Conservation (phyloP, 1,284 basidiomycete genomes). For the Veloboletus limbatus region DNA sequence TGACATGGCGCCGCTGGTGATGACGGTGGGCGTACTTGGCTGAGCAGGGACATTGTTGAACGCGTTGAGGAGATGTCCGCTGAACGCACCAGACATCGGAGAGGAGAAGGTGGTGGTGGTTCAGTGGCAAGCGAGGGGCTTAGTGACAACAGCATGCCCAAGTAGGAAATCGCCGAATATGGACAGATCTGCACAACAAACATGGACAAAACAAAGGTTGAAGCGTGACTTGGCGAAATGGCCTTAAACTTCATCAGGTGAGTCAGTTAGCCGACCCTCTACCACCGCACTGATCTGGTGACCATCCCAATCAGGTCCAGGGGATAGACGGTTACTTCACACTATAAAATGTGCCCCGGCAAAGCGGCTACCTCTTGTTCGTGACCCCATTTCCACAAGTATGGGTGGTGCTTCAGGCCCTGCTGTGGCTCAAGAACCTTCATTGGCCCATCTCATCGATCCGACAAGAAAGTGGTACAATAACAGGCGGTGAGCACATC, state of each 20-base stretch:
- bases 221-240: too few relatives aligned
- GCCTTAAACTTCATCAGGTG: too few relatives aligned
- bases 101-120: slow-evolving; percentile 1
- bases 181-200: too few relatives aligned
- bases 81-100: slow-evolving; percentile 34
- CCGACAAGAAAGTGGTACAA: slow-evolving; percentile 69
- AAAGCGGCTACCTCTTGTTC: slow-evolving; percentile 2
- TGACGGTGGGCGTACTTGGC: slow-evolving; percentile 28
- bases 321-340: too few relatives aligned
- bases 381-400: neutral
- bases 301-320: too few relatives aligned
- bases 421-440: slow-evolving; percentile 33
- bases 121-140: slow-evolving; percentile 14
- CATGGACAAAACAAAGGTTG: too few relatives aligned
- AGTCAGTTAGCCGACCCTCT: too few relatives aligned
- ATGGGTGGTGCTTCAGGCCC: slow-evolving; percentile 48
- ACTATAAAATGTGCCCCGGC: neutral
- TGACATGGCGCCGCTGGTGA: slow-evolving; percentile 53
- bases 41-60: slow-evolving; percentile 19
- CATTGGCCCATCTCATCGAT: slow-evolving; percentile 57
- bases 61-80: slow-evolving; percentile 30
- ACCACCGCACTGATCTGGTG: too few relatives aligned
- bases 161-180: too few relatives aligned
- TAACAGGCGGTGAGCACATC: slow-evolving; percentile 44
- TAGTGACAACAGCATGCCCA: too few relatives aligned